phyloP scores from a whole-genome alignment of 257 asterid genomes.

The Paulownia fortunei region DNA sequence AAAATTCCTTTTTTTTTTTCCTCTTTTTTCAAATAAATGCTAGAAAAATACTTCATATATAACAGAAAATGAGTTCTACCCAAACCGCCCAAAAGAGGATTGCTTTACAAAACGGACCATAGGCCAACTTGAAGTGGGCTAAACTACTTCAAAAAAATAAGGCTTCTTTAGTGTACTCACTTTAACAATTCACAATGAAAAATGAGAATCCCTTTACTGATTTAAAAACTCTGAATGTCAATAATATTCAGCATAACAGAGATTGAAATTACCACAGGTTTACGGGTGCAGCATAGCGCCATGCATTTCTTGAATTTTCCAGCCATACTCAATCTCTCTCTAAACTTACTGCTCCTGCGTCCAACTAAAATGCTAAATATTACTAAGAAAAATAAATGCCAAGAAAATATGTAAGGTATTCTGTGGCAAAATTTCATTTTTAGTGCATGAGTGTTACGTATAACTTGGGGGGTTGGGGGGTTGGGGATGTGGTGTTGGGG shows the following conservation, averaged over 20 bases:
- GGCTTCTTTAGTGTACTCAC: too few relatives aligned
- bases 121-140: background rate
- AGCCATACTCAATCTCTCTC: constrained; percentile 49
- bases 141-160: background rate
- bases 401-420: background rate
- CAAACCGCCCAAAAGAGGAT: background rate
- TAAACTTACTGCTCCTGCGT: constrained; percentile 31
- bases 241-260: background rate
- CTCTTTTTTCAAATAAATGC: too few relatives aligned
- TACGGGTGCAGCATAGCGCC: constrained; percentile 64
- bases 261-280: constrained; percentile 46
- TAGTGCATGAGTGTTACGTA: too few relatives aligned
- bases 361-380: background rate
- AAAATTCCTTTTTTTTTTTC: too few relatives aligned
- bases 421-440: background rate
- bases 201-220: too few relatives aligned
- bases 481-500: too few relatives aligned
- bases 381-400: background rate
- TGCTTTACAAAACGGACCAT: background rate
- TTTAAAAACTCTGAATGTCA: background rate
- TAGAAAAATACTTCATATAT: too few relatives aligned
- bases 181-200: background rate
- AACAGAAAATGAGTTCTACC: too few relatives aligned
- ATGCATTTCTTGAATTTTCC: constrained; percentile 72
- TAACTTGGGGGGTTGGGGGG: too few relatives aligned